phyloP scores from a whole-genome alignment of 352 stramenopile genomes.

The Globisporangium megalacanthum region DNA sequence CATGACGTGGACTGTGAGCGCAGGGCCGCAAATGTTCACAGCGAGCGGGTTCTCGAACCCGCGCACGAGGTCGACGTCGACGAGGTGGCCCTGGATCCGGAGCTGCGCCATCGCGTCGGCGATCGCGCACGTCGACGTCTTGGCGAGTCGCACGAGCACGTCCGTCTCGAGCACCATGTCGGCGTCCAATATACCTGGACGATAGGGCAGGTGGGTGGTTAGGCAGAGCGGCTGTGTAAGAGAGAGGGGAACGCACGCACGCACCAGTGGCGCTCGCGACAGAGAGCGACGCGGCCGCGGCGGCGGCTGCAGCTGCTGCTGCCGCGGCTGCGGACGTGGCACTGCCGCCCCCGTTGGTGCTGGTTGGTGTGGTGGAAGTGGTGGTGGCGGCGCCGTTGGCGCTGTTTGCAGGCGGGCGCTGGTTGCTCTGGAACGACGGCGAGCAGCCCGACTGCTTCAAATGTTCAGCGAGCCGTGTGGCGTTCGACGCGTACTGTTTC shows the following conservation, averaged over 20 bases:
- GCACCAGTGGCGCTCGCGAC: constrained; percentile 21
- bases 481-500: constrained; percentile 85
- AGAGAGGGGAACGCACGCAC: constrained; percentile 7
- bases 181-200: constrained; percentile 60
- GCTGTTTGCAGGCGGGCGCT: constrained; percentile 27
- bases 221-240: background rate
- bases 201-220: constrained; percentile 25
- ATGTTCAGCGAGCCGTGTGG: constrained; percentile 74
- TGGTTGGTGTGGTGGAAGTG: background rate
- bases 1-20: constrained; percentile 73
- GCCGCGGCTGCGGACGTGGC: background rate
- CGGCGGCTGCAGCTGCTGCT: constrained; percentile 17
- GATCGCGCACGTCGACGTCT: constrained; percentile 76
- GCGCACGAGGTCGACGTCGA: constrained; percentile 67
- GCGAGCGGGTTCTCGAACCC: constrained; percentile 47
- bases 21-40: constrained; percentile 72
- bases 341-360: background rate
- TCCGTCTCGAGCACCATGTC: constrained; percentile 59
- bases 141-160: constrained; percentile 61
- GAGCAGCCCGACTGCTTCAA: constrained; percentile 65
- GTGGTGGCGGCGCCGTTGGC: constrained; percentile 1
- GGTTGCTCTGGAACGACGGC: constrained; percentile 78
- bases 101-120: constrained; percentile 71
- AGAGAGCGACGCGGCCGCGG: constrained; percentile 21
- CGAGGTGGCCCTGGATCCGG: constrained; percentile 73